Percentiles rank a stretch among this genome's conserved stretches.
phyloP scores from a whole-genome alignment of 1,139 yeast genomes.

The Zygoascus hellenicus region DNA sequence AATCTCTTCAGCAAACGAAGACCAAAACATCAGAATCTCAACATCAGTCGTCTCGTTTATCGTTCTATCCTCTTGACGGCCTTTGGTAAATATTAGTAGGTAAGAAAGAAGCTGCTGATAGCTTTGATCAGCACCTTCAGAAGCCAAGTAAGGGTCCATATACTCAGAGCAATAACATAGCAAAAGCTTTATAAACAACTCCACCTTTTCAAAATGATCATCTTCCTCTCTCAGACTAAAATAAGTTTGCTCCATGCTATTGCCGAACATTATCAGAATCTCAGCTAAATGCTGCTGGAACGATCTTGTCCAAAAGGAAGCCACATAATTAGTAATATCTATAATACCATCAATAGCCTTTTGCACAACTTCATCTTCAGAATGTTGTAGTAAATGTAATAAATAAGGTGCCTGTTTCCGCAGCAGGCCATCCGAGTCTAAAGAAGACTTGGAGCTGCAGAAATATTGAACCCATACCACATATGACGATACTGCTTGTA shows the following conservation, averaged over 20 bases:
- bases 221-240: constrained; percentile 1
- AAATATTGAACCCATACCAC: constrained; percentile 23
- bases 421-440: constrained; percentile 36
- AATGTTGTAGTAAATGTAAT: constrained; percentile 37
- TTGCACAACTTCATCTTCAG: constrained; percentile 33
- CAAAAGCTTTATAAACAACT: constrained; percentile 14
- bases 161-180: constrained; percentile 16
- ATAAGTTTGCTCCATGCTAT: constrained; percentile 1
- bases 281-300: constrained; percentile 14
- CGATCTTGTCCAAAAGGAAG: constrained; percentile 17
- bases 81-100: constrained; percentile 53
- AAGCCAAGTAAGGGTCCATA: constrained; percentile 12
- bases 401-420: constrained; percentile 32
- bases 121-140: constrained; percentile 10
- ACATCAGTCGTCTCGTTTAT: constrained; percentile 48
- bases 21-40: constrained; percentile 75
- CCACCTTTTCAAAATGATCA: constrained; percentile 8
- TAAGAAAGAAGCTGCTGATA: constrained; percentile 21
- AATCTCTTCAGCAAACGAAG: constrained; percentile 59
- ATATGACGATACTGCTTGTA: constrained; percentile 12
- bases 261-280: constrained; percentile 16
- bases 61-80: constrained; percentile 39
- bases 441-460: constrained; percentile 11
- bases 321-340: constrained; percentile 15
- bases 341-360: constrained; percentile 20